phyloP scores from a whole-genome alignment of 176 grass and related monocot genomes.

The Paspalum vaginatum region DNA sequence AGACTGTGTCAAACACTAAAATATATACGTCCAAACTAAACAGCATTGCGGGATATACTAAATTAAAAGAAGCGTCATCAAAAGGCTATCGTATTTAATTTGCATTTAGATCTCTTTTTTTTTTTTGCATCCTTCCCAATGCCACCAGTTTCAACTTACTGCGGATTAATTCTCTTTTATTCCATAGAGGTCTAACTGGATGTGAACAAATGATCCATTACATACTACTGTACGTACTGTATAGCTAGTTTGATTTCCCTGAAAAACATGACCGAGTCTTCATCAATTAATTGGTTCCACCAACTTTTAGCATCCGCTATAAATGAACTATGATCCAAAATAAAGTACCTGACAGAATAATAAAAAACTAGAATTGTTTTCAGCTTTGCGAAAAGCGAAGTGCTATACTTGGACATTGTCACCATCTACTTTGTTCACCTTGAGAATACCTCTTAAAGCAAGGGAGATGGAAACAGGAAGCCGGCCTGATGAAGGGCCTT shows the following conservation, averaged over 20 bases:
- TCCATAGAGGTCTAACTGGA: not conserved
- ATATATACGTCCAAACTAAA: constrained; percentile 28
- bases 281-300: not conserved
- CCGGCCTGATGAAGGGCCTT: constrained; percentile 27
- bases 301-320: constrained; percentile 17
- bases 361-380: constrained; percentile 13
- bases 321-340: constrained; percentile 1
- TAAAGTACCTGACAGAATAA: constrained; percentile 20
- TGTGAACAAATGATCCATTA: not conserved
- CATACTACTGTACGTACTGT: no score
- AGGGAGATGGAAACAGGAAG: constrained; percentile 29
- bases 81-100: not conserved
- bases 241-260: not conserved
- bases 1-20: constrained; percentile 51
- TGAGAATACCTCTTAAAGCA: constrained; percentile 34
- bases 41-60: constrained; percentile 5
- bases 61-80: constrained; percentile 31
- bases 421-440: constrained; percentile 39
- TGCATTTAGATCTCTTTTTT: not conserved
- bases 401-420: constrained; percentile 35
- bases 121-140: not conserved
- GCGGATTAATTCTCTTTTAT: not conserved
- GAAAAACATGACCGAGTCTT: not conserved
- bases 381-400: not conserved
- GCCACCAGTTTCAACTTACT: constrained; percentile 3